phyloP scores from a whole-genome alignment of 176 grass and related monocot genomes.

The Typha latifolia region DNA sequence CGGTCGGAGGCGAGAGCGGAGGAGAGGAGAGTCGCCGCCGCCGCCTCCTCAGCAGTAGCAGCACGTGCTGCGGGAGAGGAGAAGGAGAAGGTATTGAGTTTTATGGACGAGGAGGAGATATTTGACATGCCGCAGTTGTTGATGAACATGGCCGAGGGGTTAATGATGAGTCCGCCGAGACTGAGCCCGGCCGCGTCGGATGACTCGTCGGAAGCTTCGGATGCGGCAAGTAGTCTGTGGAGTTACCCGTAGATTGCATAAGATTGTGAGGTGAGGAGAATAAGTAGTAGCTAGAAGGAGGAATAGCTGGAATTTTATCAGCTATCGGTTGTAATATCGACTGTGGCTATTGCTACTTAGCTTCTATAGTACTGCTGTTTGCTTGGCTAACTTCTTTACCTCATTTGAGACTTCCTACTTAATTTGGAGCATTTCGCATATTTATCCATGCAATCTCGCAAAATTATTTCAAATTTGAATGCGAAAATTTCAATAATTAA shows the following conservation, averaged over 20 bases:
- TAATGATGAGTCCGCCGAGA: constrained; percentile 83
- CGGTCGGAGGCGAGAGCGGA: not conserved
- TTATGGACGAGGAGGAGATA: constrained; percentile 65
- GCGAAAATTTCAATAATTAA: too few relatives aligned
- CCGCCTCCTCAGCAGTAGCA: not conserved
- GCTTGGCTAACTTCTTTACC: too few relatives aligned
- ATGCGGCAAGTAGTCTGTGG: constrained; percentile 45
- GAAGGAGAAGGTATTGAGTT: not conserved
- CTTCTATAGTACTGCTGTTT: too few relatives aligned
- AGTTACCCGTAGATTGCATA: constrained; percentile 32
- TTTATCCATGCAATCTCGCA: too few relatives aligned
- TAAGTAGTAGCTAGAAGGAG: constrained; percentile 1
- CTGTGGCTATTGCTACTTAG: too few relatives aligned
- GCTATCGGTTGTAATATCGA: too few relatives aligned
- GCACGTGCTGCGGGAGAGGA: not conserved
- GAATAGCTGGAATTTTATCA: constrained; percentile 11
- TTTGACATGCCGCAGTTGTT: constrained; percentile 62
- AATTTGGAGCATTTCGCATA: too few relatives aligned
- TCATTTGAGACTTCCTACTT: too few relatives aligned
- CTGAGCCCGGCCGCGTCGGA: constrained; percentile 17
- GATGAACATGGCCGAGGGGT: constrained; percentile 68
- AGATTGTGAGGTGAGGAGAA: not conserved
- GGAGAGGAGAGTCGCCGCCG: too few relatives aligned
- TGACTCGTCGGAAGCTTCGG: constrained; percentile 1
- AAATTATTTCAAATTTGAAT: too few relatives aligned